Base-by-base conservation (phyloP, 169 alveolate genomes). In the Haemoproteus tartakovskyi region DNA sequence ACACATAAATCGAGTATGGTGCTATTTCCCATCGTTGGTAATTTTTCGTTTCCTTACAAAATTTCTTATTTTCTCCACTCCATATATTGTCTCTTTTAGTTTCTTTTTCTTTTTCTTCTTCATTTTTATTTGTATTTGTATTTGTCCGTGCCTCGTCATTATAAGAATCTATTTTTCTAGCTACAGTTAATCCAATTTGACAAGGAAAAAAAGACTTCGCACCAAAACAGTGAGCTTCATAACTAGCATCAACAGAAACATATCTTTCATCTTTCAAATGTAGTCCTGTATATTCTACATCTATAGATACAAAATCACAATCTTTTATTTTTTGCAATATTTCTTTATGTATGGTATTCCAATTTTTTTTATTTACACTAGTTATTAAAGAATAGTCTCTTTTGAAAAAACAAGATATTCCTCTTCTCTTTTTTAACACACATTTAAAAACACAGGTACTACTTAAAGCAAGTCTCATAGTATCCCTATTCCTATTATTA, bases 191-290 rank as follows among this genome's bases (percentile, higher is more conserved):
- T 8, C 96, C 96, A 9, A 92, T 79, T 84, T 92, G 96, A 16
- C 94, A 88, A 8, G 96, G 96, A 48, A 92, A 45, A 62, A 91
- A 92, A 62, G 79, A 64, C 33, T 79, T 88, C 12, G 96, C 95
- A 14, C 96, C 96, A 43, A 62, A 70, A 46, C 88, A 80, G 81
- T 92, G 96, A 8, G 95, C 95, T 52, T 89, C 94, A 79, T 92
- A 92, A 67, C 94, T 89, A 45, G 90, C 67, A 37, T 90, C 94
- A 29, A 92, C 78, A 24, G 95, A 94, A 21, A 92, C 47, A 33
- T 81, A 91, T 47, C 94, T 79, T 51, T 92, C 95, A 79, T 88
- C 91, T 54, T 80, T 79, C 26, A 81, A 43, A 62, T 90, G 95
- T 5, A 91, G 61, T 21, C 92, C 93, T 1, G 93, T 89, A 78